Evolutionary conservation across 2,329 filamentous ascomycete genomes (phyloP), one percentile per base, ranked within the genome.

Genomic region (Plenodomus tracheiphilus): DNA sequence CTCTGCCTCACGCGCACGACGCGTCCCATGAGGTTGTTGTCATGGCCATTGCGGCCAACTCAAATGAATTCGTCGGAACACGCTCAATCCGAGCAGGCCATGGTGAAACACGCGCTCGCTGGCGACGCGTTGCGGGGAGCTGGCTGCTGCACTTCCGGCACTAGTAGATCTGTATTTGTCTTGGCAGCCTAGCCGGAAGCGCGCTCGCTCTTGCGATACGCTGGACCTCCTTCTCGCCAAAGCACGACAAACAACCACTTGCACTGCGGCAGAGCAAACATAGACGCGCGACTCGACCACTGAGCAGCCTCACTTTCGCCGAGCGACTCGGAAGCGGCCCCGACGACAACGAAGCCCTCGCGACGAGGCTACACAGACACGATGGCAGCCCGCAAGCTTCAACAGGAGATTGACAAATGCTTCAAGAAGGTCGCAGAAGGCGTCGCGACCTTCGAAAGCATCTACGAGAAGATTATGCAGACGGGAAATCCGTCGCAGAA

Each of bases 381-480:
- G 66, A 99, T 99, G 94, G 91, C 94, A 66, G 89, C 89, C 73
- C 86, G 94, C 74, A 99, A 99, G 82, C 84, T 96, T 66, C 89
- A 94, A 75, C 92, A 97, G 79, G 94, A 99, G 79, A 93, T 97
- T 68, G 94, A 99, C 72, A 96, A 97, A 80, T 96, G 91, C 84
- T 97, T 97, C 85, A 99, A 99, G 78, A 96, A 96, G 81, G 92
- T 97, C 69, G 83, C 85, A 40, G 93, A 97, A 79, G 94, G 94
- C 45, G 91, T 97, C 46, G 81, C 85, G 55, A 88, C 92, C 58
- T 99, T 99, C 74, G 91, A 97, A 71, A 82, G 81, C 69, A 97
- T 97, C 68, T 96, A 97, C 78, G 94, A 97, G 64, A 99, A 99
- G 84, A 96, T 99, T 60, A 89, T 93, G 68, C 86, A 92, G 62